phyloP scores from a whole-genome alignment of 2,329 filamentous ascomycete genomes.

The Plenodomus lindquistii region DNA sequence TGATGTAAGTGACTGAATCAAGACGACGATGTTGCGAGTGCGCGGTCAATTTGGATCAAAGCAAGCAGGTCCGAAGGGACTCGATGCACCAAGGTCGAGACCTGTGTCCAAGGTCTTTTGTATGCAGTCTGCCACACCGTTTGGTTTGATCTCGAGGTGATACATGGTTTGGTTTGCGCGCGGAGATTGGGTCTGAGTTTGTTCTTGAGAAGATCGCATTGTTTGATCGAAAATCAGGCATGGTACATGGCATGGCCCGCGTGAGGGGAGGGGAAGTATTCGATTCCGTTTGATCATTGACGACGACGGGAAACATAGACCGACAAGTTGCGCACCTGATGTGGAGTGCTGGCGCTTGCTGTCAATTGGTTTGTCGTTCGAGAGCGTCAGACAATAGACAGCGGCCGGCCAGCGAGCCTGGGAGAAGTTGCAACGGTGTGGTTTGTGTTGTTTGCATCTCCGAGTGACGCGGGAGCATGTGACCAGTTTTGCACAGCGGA shows the following conservation, averaged over 20 bases:
- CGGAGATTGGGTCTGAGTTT: constrained; percentile 12
- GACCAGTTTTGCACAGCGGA: constrained; percentile 1
- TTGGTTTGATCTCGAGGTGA: constrained; percentile 18
- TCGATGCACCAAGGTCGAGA: constrained; percentile 13
- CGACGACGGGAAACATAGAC: constrained; percentile 7
- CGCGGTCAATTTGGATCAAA: neutral
- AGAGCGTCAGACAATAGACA: constrained; percentile 20
- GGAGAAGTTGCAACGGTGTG: constrained; percentile 11
- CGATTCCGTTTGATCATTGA: constrained; percentile 12
- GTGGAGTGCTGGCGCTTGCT: constrained; percentile 34
- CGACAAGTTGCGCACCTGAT: constrained; percentile 29
- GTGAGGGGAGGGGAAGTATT: constrained; percentile 1
- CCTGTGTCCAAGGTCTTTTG: constrained; percentile 22
- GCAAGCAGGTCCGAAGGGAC: constrained; percentile 10
- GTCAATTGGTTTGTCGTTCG: constrained; percentile 19
- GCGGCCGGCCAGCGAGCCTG: constrained; percentile 23
- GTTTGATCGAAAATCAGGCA: constrained; percentile 14
- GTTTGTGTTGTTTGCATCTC: constrained; percentile 40
- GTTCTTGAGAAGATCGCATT: constrained; percentile 5
- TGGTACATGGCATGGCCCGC: neutral
- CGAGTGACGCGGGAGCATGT: constrained; percentile 14
- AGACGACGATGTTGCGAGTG: constrained; percentile 1
- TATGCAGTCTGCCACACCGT: constrained; percentile 14
- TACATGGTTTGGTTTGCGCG: constrained; percentile 20
- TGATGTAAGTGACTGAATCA: constrained; percentile 27